A percentile compares a stretch with the other conserved stretches of the same genome.
Conservation (phyloP, 768 basidiomycete genomes). For the Xerocomellus amylosporus region DNA sequence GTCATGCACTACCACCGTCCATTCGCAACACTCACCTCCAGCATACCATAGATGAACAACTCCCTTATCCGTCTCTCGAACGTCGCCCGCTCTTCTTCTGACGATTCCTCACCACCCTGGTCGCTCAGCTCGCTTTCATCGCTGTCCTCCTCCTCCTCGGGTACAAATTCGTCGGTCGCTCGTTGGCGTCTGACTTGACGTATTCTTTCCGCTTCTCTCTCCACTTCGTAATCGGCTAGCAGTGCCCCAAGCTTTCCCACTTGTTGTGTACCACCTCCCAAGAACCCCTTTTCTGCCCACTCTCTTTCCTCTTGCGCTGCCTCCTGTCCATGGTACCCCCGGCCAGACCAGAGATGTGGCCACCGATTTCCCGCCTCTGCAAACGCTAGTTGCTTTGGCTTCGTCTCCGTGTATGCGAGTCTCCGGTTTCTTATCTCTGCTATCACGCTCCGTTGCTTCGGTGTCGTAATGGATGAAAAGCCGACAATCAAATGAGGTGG, state of each 20-base stretch:
- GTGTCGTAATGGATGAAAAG: constrained; percentile 46
- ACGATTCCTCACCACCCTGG: constrained; percentile 36
- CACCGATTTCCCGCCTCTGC: constrained; percentile 52
- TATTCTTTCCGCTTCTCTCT: constrained; percentile 64
- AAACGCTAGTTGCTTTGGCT: constrained; percentile 56
- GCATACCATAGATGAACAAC: constrained; percentile 69
- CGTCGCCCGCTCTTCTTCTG: constrained; percentile 45
- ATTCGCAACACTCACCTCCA: constrained; percentile 51
- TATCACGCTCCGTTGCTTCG: constrained; percentile 64
- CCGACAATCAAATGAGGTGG: constrained; percentile 58
- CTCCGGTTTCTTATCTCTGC: constrained; percentile 70
- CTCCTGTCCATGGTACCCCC: constrained; percentile 45
- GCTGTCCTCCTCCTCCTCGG: constrained; percentile 62
- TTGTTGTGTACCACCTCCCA: constrained; percentile 52
- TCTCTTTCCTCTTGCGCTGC: constrained; percentile 63
- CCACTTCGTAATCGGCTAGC: constrained; percentile 73
- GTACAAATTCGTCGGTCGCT: constrained; percentile 45
- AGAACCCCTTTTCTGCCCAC: constrained; percentile 65
- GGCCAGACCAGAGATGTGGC: constrained; percentile 67
- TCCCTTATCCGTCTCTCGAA: constrained; percentile 68
- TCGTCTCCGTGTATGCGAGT: constrained; percentile 54
- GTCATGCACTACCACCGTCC: not conserved
- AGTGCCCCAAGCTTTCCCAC: constrained; percentile 69
- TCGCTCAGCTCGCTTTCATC: constrained; percentile 48
- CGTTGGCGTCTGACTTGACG: constrained; percentile 44